Evolutionary conservation across 1,284 basidiomycete species (phyloP), one percentile per base, ranked within the genome.

Genomic region (Exobasidium rhododendri): DNA sequence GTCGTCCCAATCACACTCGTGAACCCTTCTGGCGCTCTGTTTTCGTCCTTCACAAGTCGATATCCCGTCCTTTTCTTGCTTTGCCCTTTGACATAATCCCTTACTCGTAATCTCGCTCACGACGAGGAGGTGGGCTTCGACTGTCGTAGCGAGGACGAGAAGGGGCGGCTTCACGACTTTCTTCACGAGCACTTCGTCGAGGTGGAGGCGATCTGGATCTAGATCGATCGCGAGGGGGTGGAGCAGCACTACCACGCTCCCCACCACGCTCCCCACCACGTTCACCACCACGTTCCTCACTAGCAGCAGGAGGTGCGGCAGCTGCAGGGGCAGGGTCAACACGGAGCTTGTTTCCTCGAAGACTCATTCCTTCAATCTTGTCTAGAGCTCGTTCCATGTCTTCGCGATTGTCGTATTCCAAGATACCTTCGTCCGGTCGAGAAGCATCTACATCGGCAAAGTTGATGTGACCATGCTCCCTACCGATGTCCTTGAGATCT

Each of bases 401-500:
- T 20, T 79, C 76, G 35, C 69, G 69, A 66, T 71, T 73, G 58
- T 77, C 73, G 59, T 74, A 79, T 68, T 79, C 77, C 45, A 79
- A 67, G 28, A 74, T 66, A 55, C 77, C 77, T 58, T 79, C 73
- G 28, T 77, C 77, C 6, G 76, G 71, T 24, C 74, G 70, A n/a
- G 58, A 46, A 20, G 70, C 65, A 57, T 75, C 74, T 49, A 79
- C 72, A 50, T 79, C 76, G 45, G 77, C 74, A 53, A 75, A 79
- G 0, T 69, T 68, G 62, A 77, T 67, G 52, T 68, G 64, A 22
- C 94, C 94, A 1, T 92, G 90, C 69, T 91, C 89, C 55, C 94
- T 88, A 81, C 97, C 97, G 54, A 97, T 86, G 80, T 97, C 94
- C 77, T 98, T 97, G 68, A 98, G 86, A 81, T 98, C 94, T 82